Conservation (phyloP, 2,329 filamentous ascomycete species). For the Aspergillus sp. region DNA sequence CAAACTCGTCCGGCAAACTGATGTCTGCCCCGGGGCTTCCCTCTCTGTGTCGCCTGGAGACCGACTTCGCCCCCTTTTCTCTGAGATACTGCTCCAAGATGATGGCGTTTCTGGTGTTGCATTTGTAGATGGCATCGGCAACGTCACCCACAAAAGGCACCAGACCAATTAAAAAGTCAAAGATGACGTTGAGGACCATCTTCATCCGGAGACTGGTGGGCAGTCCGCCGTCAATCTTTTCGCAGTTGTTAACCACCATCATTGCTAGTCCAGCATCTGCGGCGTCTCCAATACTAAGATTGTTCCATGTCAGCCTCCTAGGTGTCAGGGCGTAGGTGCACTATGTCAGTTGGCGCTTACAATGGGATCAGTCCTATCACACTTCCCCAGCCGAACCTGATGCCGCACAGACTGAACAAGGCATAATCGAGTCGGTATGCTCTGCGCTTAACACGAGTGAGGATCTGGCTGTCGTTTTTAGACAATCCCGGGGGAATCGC, state of each 20-base stretch:
- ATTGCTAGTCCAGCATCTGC: conserved; percentile 71
- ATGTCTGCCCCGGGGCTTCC: conserved; percentile 27
- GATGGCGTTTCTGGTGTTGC: conserved; percentile 47
- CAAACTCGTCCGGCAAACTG: conserved; percentile 39
- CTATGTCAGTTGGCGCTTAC: conserved; percentile 51
- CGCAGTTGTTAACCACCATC: conserved; percentile 70
- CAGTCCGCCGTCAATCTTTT: conserved; percentile 73
- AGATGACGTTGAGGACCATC: conserved; percentile 76
- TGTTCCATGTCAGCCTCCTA: background rate
- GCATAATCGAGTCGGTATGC: conserved; percentile 84
- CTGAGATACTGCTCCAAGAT: conserved; percentile 45
- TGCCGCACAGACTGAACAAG: conserved; percentile 75
- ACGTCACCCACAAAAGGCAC: conserved; percentile 51
- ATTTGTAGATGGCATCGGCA: conserved; percentile 47
- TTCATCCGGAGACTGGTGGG: conserved; percentile 53
- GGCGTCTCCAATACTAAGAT: conserved; percentile 67
- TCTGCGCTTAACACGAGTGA: conserved; percentile 80
- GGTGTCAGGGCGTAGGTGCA: background rate
- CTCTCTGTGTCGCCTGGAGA: conserved; percentile 23
- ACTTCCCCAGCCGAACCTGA: conserved; percentile 85
- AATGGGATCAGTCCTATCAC: conserved; percentile 80
- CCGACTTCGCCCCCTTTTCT: conserved; percentile 36
- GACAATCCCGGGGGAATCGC: conserved; percentile 80
- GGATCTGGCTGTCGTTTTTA: conserved; percentile 72
- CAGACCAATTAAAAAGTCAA: conserved; percentile 50